phyloP scores from a whole-genome alignment of 2,329 filamentous ascomycete species.

The Drechslerella stenobrocha region DNA sequence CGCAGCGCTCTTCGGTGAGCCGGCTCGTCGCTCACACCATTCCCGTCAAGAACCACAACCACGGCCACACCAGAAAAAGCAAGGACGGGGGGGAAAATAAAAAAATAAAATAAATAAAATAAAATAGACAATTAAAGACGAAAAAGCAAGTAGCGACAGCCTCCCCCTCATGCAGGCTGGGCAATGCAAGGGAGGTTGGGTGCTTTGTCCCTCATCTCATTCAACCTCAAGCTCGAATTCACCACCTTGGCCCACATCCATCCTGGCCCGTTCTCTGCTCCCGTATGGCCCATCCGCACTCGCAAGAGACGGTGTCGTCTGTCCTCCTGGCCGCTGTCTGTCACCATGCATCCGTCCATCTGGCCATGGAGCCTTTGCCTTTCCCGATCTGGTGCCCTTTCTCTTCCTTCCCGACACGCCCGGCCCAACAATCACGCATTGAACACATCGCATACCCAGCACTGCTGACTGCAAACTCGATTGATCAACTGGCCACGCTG shows the following conservation, averaged over 20 bases:
- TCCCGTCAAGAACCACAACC: not conserved
- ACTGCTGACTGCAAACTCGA: not conserved
- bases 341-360: constrained; percentile 37
- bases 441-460: not conserved
- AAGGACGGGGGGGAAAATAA: not conserved
- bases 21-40: constrained; percentile 35
- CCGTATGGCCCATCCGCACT: constrained; percentile 16
- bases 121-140: not conserved
- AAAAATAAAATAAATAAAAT: not conserved
- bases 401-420: not conserved
- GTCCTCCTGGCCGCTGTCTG: constrained; percentile 25
- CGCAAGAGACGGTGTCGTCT: not conserved
- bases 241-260: constrained; percentile 32
- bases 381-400: no score
- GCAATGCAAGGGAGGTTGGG: constrained; percentile 48
- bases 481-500: no score
- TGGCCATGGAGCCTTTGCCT: constrained; percentile 37
- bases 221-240: constrained; percentile 38
- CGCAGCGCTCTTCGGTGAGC: constrained; percentile 9
- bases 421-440: not conserved
- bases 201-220: constrained; percentile 31
- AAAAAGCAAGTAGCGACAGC: constrained; percentile 21
- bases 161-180: constrained; percentile 34
- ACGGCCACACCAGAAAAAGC: no score
- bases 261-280: constrained; percentile 40